Evolutionary conservation across 139 green algal genomes (phyloP).

Genomic region (Choricystis sp.): DNA sequence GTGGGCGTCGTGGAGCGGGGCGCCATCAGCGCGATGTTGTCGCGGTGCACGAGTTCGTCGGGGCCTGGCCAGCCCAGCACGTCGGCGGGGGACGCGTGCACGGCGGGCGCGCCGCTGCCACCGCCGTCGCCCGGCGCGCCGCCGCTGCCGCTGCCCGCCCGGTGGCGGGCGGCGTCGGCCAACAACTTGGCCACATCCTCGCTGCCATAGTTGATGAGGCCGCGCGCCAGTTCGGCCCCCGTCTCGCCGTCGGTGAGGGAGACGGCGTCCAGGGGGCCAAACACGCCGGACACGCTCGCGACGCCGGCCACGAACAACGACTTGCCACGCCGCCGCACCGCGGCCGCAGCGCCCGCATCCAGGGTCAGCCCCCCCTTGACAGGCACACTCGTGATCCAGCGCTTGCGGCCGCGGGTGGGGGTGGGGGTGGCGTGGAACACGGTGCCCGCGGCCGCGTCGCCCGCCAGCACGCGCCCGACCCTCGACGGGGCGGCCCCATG

Average conservation of each 20-base stretch:
- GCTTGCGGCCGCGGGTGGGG: conserved; percentile 46
- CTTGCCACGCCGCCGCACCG: conserved; percentile 47
- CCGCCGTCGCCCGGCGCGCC: no score
- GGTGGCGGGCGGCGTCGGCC: not conserved
- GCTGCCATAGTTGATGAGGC: conserved; percentile 59
- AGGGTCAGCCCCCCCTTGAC: conserved; percentile 41
- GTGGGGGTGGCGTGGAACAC: conserved; percentile 39
- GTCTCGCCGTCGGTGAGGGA: conserved; percentile 35
- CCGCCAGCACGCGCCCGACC: conserved; percentile 30
- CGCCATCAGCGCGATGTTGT: conserved; percentile 33
- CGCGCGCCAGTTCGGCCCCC: conserved; percentile 61
- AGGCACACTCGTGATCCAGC: conserved; percentile 66
- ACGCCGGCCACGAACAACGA: conserved; percentile 71
- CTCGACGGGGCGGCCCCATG: no score
- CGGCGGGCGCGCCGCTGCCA: conserved; percentile 26
- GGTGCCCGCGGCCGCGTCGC: conserved; percentile 18
- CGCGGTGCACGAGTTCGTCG: conserved; percentile 48
- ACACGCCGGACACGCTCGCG: conserved; percentile 29
- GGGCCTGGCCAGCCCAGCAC: conserved; percentile 29
- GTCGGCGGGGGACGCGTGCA: conserved; percentile 18
- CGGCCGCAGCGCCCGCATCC: conserved; percentile 52
- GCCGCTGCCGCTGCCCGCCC: not conserved
- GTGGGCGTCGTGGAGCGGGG: no score
- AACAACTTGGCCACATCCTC: conserved; percentile 19
- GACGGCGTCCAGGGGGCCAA: conserved; percentile 50